phyloP scores from a whole-genome alignment of 441 rosid genomes.

The Populus hybrid region DNA sequence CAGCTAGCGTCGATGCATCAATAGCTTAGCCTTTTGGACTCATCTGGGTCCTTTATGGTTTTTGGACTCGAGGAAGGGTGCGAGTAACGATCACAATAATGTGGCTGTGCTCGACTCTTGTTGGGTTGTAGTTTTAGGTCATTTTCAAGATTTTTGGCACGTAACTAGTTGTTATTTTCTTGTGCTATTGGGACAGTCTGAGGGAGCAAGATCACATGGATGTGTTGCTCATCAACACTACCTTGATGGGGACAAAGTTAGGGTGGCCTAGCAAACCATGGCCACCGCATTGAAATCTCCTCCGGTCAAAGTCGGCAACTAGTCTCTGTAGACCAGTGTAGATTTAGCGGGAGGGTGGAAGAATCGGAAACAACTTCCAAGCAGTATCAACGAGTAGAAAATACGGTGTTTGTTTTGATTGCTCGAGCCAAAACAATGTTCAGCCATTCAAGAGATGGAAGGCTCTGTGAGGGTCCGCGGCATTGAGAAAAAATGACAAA shows the following conservation, averaged over 20 bases:
- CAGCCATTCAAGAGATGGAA: too few relatives aligned
- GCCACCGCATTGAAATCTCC: background rate
- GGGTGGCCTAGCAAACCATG: background rate
- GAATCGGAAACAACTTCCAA: too few relatives aligned
- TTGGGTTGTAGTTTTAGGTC: constrained; percentile 11
- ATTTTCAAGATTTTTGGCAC: background rate
- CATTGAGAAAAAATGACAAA: too few relatives aligned
- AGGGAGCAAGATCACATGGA: constrained; percentile 29
- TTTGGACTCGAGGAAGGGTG: constrained; percentile 1
- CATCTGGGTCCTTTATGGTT: background rate
- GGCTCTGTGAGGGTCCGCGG: too few relatives aligned
- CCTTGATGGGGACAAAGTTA: constrained; percentile 14
- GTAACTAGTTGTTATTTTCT: background rate
- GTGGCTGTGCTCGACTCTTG: background rate
- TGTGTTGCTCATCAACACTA: constrained; percentile 17
- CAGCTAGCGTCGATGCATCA: background rate
- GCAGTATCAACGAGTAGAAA: too few relatives aligned
- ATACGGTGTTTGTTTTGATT: background rate
- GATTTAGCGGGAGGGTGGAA: background rate
- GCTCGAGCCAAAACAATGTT: background rate
- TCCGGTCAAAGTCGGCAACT: background rate
- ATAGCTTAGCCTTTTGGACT: background rate
- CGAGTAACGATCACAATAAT: constrained; percentile 16
- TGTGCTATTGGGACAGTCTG: background rate
- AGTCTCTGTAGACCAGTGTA: background rate